A percentile compares a stretch with the other conserved stretches of the same genome.
Evolutionary conservation across 2,329 filamentous ascomycete genomes (phyloP).

Genomic region (Grosmannia serpens): DNA sequence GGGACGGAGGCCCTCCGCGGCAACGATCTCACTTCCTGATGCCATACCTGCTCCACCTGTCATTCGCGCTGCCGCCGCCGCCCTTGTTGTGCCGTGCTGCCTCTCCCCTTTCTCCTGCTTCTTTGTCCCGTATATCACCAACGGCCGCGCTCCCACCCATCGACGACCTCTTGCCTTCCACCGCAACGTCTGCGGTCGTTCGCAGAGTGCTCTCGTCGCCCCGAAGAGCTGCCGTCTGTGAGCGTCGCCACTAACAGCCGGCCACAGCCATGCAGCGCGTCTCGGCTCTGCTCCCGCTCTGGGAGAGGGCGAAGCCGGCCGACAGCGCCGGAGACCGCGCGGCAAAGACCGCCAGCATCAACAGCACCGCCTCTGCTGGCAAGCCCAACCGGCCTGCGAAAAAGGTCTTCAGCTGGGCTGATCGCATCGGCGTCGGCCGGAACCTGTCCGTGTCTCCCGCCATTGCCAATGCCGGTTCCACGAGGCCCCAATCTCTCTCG

Average conservation of each 20-base stretch:
- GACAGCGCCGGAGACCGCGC: constrained; percentile 3
- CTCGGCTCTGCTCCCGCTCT: constrained; percentile 30
- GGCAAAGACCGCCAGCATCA: not conserved
- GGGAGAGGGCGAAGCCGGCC: constrained; percentile 18
- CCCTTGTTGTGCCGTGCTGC: not conserved
- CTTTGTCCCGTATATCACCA: not conserved
- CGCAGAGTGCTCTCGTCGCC: not conserved
- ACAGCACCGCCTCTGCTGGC: constrained; percentile 1
- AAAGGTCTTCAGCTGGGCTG: constrained; percentile 23
- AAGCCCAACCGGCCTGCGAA: constrained; percentile 10
- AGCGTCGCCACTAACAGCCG: not conserved
- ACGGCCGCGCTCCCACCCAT: not conserved
- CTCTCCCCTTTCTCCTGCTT: not conserved
- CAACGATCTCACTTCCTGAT: not conserved
- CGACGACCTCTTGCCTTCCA: not conserved
- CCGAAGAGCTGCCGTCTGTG: not conserved
- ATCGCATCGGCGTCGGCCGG: constrained; percentile 7
- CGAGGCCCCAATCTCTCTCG: constrained; percentile 63
- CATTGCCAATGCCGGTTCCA: constrained; percentile 8
- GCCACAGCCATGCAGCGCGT: constrained; percentile 30
- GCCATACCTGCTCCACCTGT: not conserved
- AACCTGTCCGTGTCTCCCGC: constrained; percentile 9
- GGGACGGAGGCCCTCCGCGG: not conserved
- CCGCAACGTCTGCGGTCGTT: not conserved
- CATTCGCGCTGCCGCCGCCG: not conserved